phyloP scores from a whole-genome alignment of 805 yeast species.

The Teunomyces cretensis region DNA sequence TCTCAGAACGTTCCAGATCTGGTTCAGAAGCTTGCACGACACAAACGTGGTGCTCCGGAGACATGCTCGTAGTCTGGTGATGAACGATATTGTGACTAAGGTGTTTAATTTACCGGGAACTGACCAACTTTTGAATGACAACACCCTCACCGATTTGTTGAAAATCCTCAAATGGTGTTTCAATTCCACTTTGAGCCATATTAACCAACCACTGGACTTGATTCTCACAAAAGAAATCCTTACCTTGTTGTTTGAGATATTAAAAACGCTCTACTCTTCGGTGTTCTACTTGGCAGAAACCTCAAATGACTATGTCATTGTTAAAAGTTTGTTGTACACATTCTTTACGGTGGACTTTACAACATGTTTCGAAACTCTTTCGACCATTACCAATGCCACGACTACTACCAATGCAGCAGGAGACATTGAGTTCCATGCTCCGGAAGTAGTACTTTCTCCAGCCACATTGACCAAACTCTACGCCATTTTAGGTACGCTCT shows the following conservation, averaged over 20 bases:
- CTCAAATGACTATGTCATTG: conserved; percentile 16
- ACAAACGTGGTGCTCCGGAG: conserved; percentile 6
- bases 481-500: conserved; percentile 22
- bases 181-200: conserved; percentile 12
- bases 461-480: conserved; percentile 27
- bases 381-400: conserved; percentile 13
- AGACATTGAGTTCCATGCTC: conserved; percentile 9
- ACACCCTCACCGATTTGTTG: conserved; percentile 16
- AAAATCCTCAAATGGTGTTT: conserved; percentile 16
- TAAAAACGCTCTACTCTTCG: conserved; percentile 20
- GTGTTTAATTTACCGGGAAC: conserved; percentile 21
- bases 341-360: conserved; percentile 26
- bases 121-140: conserved; percentile 12
- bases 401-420: neutral
- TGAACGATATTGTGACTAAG: conserved; percentile 13
- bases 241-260: conserved; percentile 23
- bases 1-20: conserved; percentile 19
- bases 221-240: conserved; percentile 26
- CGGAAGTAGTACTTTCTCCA: conserved; percentile 24
- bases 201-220: conserved; percentile 14
- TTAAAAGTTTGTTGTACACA: conserved; percentile 21
- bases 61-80: neutral
- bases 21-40: conserved; percentile 18
- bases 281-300: conserved; percentile 11
- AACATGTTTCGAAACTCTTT: conserved; percentile 15